Base-by-base conservation (phyloP, 179 eudicot species). In the Actinidia chinensis region DNA sequence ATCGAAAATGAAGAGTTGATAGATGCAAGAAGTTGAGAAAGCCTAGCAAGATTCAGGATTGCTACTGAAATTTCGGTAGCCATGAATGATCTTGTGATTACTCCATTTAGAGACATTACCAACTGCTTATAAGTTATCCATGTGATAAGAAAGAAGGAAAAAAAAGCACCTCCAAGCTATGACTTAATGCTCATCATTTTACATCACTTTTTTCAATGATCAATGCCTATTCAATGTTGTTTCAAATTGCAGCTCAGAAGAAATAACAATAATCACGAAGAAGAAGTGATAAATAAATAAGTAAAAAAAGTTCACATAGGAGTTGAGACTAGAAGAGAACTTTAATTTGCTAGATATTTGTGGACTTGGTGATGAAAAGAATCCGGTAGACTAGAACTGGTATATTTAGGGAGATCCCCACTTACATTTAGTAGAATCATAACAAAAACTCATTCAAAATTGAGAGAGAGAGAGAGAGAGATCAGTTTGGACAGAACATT, bases 401-500 rank as follows among this genome's bases (percentile, higher is more conserved):
- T 22, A 23, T 46, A 59, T 22, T 51, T 59, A 14, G 44, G 17
- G 6, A 23, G 25, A 33, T 36, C 17, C 40, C 48, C 73, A n/a
- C 20, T 40, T 23, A 65, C 73, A 77, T 20, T 46, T 28, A 4
- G 5, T 8, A n/a, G 52, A 51, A 67, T 54, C 44, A 67, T 42
- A 70, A 56, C 6, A 20, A 36, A 12, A 12, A 77, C 66, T 68
- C 63, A 15, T 14, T 66, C 74, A 54, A 68, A 42, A 46, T 28
- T 15, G 43, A 63, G 5, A 8, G 8, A 9, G 9, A 14, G 9
- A 69, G 72, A 33, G 63, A 80, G 20, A 47, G 3, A 20, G 36
- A 75, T 36, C 40, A 64, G 12, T 13, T 28, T 15, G 56, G 82
- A 79, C 87, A 84, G 52, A 88, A 91, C 65, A 86, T 67, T 4